Evolutionary conservation across 192 early-diverging fungal species (phyloP).

Genomic region (Entomortierella beljakovae): DNA sequence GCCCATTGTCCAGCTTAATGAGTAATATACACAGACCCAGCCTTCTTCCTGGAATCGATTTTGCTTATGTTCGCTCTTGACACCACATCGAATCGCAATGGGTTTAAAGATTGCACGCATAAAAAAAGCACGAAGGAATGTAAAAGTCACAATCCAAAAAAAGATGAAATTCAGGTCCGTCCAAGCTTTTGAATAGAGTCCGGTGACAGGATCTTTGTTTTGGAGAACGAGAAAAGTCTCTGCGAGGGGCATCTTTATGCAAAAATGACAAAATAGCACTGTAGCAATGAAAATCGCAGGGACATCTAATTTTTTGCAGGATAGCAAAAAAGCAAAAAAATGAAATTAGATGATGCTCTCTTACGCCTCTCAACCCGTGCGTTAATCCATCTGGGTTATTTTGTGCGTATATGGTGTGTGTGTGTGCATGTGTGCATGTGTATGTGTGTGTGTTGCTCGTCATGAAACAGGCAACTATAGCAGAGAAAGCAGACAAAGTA

Average conservation of each 20-base stretch:
- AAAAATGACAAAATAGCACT: slow-evolving; percentile 50
- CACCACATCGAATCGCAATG: slow-evolving; percentile 35
- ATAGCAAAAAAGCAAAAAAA: neutral
- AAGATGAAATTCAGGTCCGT: slow-evolving; percentile 72
- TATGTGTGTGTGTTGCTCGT: too few relatives aligned
- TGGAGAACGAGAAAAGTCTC: slow-evolving; percentile 50
- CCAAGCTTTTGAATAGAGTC: slow-evolving; percentile 65
- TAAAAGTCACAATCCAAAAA: slow-evolving; percentile 74
- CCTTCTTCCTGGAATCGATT: slow-evolving; percentile 78
- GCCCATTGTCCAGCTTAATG: slow-evolving; percentile 65
- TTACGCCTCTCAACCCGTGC: too few relatives aligned
- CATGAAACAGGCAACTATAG: too few relatives aligned
- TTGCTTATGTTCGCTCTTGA: slow-evolving; percentile 51
- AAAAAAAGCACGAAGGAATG: slow-evolving; percentile 66
- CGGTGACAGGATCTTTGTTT: slow-evolving; percentile 44
- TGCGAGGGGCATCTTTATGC: slow-evolving; percentile 22
- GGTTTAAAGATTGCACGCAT: slow-evolving; percentile 65
- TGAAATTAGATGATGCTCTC: too few relatives aligned
- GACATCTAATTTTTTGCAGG: slow-evolving; percentile 37
- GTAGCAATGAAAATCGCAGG: slow-evolving; percentile 52
- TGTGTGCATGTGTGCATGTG: too few relatives aligned
- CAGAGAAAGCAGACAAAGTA: too few relatives aligned
- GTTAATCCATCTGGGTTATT: too few relatives aligned
- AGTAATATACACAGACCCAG: slow-evolving; percentile 78
- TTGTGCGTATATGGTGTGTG: too few relatives aligned